Evolutionary conservation across 805 yeast genomes (phyloP).

Genomic region (Lipomyces kockii): DNA sequence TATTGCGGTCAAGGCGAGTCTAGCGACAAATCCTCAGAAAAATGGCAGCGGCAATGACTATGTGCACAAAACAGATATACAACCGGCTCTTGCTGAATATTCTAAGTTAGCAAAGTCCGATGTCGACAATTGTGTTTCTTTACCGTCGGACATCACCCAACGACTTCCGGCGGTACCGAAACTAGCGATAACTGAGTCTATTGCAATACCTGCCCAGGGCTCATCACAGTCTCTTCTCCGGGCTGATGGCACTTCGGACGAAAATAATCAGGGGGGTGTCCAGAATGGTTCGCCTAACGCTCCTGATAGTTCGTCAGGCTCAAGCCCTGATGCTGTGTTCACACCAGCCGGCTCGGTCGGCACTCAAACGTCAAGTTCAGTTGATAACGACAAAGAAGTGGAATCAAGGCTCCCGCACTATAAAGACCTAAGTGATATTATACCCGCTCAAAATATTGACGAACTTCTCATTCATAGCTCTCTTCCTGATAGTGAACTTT

Average conservation of each 20-base stretch:
- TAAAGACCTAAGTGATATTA: neutral
- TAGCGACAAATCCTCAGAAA: neutral
- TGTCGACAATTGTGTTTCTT: neutral
- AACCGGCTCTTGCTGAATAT: neutral
- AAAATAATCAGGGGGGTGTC: neutral
- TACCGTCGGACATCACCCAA: neutral
- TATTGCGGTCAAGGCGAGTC: neutral
- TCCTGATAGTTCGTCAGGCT: neutral
- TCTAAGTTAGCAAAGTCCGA: neutral
- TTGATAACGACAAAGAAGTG: neutral
- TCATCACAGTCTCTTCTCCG: neutral
- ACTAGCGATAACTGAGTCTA: neutral
- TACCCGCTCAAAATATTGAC: neutral
- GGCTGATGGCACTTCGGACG: neutral
- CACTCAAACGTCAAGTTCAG: neutral
- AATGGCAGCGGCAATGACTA: neutral
- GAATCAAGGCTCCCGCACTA: neutral
- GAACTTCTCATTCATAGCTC: neutral
- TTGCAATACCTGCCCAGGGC: neutral
- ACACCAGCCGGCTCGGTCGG: neutral
- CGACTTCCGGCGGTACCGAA: neutral
- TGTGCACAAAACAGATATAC: neutral
- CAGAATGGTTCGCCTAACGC: neutral
- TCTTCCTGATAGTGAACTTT: neutral
- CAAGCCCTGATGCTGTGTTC: neutral